These are phyloP conservation scores for Cyclaneusma minus DNA, from an alignment of 2,329 filamentous ascomycete species.

Conservation along the genomic window DNA sequence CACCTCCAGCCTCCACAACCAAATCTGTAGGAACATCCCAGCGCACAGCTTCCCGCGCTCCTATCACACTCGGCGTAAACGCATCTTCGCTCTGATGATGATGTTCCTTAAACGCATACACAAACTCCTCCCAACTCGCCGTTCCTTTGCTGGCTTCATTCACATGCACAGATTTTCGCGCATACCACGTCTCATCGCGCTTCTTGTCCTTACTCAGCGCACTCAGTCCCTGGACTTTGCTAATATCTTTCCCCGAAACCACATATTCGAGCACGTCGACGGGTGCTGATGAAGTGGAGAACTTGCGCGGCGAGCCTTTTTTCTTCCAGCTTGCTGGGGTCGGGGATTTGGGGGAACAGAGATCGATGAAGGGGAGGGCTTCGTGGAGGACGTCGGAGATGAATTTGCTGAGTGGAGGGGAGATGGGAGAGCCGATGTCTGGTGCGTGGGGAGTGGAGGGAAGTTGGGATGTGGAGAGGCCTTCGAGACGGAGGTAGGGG, in stretches of 20 bases:
- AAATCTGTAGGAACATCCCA: conserved; percentile 29
- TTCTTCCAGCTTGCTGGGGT: conserved; percentile 28
- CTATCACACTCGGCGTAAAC: conserved; percentile 41
- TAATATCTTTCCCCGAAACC: conserved; percentile 28
- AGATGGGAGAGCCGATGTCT: conserved; percentile 5
- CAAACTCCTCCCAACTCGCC: conserved; percentile 50
- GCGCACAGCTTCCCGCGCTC: conserved; percentile 24
- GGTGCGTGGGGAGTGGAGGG: conserved; percentile 20
- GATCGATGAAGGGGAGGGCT: conserved; percentile 40
- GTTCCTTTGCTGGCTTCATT: conserved; percentile 33
- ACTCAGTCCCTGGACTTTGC: conserved; percentile 18
- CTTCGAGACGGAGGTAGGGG: conserved; percentile 37
- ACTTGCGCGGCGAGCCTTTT: conserved; percentile 30
- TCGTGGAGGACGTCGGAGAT: conserved; percentile 38
- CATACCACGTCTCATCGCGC: conserved; percentile 43
- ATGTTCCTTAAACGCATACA: conserved; percentile 37
- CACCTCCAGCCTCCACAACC: no score
- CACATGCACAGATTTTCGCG: conserved; percentile 44
- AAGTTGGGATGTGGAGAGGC: conserved; percentile 30
- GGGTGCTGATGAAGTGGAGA: conserved; percentile 29
- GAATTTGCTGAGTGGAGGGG: conserved; percentile 27
- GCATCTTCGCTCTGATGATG: conserved; percentile 39
- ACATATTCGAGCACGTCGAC: conserved; percentile 38
- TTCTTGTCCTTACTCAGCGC: conserved; percentile 16
- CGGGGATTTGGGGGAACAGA: conserved; percentile 28